Conservation (phyloP, 208 protist genomes). For the Crithidia thermophila region DNA sequence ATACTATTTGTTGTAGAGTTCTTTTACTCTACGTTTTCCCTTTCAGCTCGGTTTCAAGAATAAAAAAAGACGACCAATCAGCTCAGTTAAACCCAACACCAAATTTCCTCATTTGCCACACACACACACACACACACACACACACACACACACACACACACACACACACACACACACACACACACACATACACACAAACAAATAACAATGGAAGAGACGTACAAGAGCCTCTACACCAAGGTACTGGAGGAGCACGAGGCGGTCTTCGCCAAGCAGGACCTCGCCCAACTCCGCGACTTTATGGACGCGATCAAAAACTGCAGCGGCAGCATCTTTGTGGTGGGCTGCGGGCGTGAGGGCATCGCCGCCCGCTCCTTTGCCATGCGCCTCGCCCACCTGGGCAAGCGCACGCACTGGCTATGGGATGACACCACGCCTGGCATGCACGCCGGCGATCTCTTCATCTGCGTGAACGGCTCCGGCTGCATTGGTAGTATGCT, state of each 20-base stretch:
- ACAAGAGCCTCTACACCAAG: slow-evolving; percentile 5
- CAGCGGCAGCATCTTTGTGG: slow-evolving; percentile 9
- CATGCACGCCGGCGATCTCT: slow-evolving; percentile 24
- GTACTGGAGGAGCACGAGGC: slow-evolving; percentile 12
- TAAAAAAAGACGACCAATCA: no score
- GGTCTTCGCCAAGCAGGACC: slow-evolving; percentile 20
- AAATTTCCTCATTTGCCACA: no score
- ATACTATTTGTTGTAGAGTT: no score
- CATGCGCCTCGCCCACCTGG: slow-evolving; percentile 8
- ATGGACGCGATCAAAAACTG: slow-evolving; percentile 13
- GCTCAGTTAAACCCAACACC: no score
- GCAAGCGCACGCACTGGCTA: slow-evolving; percentile 9
- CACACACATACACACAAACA: background rate
- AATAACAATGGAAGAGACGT: slow-evolving; percentile 12
- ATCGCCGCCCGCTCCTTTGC: slow-evolving; percentile 19
- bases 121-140: no score
- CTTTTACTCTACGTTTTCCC: no score
- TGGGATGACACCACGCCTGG: slow-evolving; percentile 18
- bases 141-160: background rate
- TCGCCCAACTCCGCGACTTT: slow-evolving; percentile 7
- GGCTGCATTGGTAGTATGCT: slow-evolving; percentile 21
- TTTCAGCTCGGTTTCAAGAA: no score
- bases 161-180: background rate
- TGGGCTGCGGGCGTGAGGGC: slow-evolving; percentile 17
- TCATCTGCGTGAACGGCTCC: slow-evolving; percentile 24